These are phyloP conservation scores for Orbilia ellipsospora DNA, from an alignment of 2,329 filamentous ascomycete genomes.

Conservation along the genomic window DNA sequence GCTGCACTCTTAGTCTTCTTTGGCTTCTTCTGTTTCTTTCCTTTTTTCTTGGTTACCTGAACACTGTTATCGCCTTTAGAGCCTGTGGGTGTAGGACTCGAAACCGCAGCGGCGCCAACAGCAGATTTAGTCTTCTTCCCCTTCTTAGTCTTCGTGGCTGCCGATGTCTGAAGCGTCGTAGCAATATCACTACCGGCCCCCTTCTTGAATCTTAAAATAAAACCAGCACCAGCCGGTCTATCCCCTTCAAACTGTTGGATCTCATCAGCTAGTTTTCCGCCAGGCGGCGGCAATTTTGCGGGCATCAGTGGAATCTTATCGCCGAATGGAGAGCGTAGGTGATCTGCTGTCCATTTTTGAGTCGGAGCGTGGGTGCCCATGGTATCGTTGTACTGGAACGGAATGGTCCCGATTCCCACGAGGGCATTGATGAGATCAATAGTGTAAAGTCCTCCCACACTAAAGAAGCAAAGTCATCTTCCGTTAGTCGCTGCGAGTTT, in stretches of 20 bases:
- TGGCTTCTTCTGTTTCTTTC: not conserved
- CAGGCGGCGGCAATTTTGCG: not conserved
- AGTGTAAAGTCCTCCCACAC: not conserved
- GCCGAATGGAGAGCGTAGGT: not conserved
- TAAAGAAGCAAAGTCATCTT: not conserved
- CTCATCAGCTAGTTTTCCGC: not conserved
- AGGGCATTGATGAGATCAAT: not conserved
- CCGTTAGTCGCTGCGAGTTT: not conserved
- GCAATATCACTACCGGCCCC: not conserved
- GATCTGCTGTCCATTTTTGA: not conserved
- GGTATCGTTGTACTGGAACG: not conserved
- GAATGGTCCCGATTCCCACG: not conserved
- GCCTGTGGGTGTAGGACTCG: not conserved
- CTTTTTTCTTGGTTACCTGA: not conserved
- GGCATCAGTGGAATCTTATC: not conserved
- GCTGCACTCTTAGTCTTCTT: conserved; percentile 17
- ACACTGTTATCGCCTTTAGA: not conserved
- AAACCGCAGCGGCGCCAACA: not conserved
- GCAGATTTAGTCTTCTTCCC: not conserved
- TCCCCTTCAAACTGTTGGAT: not conserved
- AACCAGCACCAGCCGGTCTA: too few species aligned
- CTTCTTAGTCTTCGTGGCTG: not conserved
- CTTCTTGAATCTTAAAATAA: not conserved
- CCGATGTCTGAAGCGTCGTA: not conserved
- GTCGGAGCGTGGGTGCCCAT: not conserved